A percentile compares a stretch with the other conserved stretches of the same genome.
phyloP scores from a whole-genome alignment of 140 eudicot genomes.

The Erigeron philadelphicus region DNA sequence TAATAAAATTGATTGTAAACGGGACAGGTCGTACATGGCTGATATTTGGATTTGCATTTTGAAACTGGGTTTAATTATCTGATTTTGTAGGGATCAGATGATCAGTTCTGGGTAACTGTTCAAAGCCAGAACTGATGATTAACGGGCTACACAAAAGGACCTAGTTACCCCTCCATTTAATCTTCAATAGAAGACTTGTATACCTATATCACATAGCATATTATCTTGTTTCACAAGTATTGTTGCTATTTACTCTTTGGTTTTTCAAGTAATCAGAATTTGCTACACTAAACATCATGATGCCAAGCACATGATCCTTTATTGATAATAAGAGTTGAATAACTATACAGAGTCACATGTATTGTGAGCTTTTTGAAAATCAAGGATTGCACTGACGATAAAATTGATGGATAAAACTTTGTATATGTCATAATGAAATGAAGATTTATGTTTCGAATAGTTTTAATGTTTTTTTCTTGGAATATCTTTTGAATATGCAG shows the following conservation, averaged over 20 bases:
- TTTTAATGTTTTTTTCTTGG: not conserved
- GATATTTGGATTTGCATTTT: not conserved
- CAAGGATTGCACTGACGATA: not conserved
- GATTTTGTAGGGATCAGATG: not conserved
- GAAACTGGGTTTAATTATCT: not conserved
- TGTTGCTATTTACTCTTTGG: too few relatives aligned
- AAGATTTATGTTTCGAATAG: conserved; percentile 1
- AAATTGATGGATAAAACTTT: not conserved
- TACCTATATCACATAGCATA: not conserved
- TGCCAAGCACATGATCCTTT: too few relatives aligned
- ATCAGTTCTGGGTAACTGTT: not conserved
- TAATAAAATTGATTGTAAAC: not conserved
- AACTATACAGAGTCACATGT: too few relatives aligned
- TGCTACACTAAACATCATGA: too few relatives aligned
- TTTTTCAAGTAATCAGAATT: too few relatives aligned
- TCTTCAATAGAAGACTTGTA: not conserved
- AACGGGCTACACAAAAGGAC: not conserved
- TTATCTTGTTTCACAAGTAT: not conserved
- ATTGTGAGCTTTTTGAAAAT: too few relatives aligned
- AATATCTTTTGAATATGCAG: conserved; percentile 36
- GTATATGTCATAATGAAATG: conserved; percentile 8
- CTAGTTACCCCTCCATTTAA: not conserved
- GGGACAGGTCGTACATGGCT: not conserved
- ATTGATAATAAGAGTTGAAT: too few relatives aligned
- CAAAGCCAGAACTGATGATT: not conserved